Percentiles rank a stretch among this genome's conserved stretches.
phyloP scores from a whole-genome alignment of 768 basidiomycete genomes.

The Sarcodon aspratus region DNA sequence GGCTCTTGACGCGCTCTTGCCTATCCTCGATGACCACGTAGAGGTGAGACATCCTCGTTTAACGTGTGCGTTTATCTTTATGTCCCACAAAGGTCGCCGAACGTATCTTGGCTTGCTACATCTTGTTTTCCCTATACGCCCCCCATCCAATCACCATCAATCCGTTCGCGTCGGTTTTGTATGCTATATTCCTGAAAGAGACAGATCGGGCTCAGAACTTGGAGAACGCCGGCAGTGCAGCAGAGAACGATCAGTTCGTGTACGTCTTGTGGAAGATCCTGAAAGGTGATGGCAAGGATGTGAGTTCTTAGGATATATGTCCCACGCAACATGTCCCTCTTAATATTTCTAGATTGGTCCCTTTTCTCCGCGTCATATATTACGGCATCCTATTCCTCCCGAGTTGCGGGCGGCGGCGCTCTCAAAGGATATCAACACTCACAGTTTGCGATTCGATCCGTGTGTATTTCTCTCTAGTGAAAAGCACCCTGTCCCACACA shows the following conservation, averaged over 20 bases:
- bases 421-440: not conserved
- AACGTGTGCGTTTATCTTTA: not conserved
- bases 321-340: slow-evolving; percentile 15
- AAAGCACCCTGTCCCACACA: not conserved
- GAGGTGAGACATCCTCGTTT: slow-evolving; percentile 34
- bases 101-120: slow-evolving; percentile 69
- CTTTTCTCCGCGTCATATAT: slow-evolving; percentile 66
- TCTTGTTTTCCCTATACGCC: slow-evolving; percentile 70
- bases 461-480: not conserved
- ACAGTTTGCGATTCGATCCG: not conserved
- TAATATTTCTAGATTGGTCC: slow-evolving; percentile 52
- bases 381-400: slow-evolving; percentile 63
- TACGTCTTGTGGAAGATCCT: slow-evolving; percentile 86
- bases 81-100: slow-evolving; percentile 41
- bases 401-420: slow-evolving; percentile 46
- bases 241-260: slow-evolving; percentile 65
- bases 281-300: slow-evolving; percentile 75
- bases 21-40: slow-evolving; percentile 45
- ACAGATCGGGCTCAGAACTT: slow-evolving; percentile 45
- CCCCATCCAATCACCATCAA: slow-evolving; percentile 73
- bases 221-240: slow-evolving; percentile 34
- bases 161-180: slow-evolving; percentile 69
- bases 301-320: slow-evolving; percentile 12
- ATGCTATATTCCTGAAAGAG: slow-evolving; percentile 57
- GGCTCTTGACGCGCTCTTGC: slow-evolving; percentile 73